These are phyloP conservation scores for Endotrypanum monterogeii DNA, from an alignment of 208 protist genomes.

Conservation along the genomic window DNA sequence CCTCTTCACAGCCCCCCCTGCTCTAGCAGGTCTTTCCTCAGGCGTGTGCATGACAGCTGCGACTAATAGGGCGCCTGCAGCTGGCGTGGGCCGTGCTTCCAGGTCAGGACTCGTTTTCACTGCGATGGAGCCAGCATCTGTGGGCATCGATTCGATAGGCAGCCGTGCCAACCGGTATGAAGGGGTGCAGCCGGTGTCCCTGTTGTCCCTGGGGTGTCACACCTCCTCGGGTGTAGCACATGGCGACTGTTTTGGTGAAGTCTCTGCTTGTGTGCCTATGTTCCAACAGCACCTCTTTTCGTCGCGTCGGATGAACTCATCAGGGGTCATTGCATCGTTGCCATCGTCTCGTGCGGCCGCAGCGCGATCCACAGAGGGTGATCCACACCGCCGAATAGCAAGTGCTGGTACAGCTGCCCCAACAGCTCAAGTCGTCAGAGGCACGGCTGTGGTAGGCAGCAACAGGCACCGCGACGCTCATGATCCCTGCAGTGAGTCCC, in stretches of 20 bases:
- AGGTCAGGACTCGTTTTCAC: neutral
- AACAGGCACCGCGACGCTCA: neutral
- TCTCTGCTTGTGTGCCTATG: neutral
- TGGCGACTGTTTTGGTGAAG: neutral
- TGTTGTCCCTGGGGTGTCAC: neutral
- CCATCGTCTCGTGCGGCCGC: neutral
- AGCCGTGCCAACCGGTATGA: neutral
- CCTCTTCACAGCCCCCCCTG: no score
- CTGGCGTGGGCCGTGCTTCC: neutral
- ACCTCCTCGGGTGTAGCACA: neutral
- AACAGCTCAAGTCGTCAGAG: neutral
- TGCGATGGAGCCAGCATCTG: neutral
- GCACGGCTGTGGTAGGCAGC: neutral
- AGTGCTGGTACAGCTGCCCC: neutral
- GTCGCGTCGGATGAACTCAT: neutral
- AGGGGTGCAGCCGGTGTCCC: neutral
- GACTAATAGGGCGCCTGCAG: neutral
- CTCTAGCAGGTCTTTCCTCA: no score
- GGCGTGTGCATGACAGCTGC: neutral
- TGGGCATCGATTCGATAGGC: neutral
- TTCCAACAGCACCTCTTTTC: neutral
- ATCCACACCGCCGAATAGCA: neutral
- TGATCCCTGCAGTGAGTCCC: neutral
- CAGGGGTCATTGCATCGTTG: neutral
- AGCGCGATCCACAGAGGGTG: neutral